Evolutionary conservation across 441 rosid species (phyloP).

Genomic region (Adansonia rubrostipa): DNA sequence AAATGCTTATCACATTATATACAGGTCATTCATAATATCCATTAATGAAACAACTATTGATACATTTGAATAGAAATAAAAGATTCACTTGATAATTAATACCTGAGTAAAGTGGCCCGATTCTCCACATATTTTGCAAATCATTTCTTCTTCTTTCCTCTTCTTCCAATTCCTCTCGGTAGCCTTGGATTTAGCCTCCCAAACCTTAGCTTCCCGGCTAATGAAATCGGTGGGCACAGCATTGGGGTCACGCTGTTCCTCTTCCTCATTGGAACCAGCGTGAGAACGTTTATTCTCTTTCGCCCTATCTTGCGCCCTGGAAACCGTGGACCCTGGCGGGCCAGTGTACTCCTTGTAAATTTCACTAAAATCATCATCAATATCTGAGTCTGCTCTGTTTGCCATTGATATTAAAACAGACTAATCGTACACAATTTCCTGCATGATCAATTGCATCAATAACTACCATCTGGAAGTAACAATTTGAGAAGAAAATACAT

Average conservation of each 20-base stretch:
- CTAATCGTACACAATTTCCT: conserved; percentile 31
- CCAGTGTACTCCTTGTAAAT: conserved; percentile 97
- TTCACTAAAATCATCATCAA: conserved; percentile 91
- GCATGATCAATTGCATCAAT: conserved; percentile 23
- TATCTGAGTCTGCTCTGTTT: conserved; percentile 71
- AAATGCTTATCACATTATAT: not conserved
- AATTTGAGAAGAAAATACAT: not conserved
- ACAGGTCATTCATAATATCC: not conserved
- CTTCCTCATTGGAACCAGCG: conserved; percentile 73
- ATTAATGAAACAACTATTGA: not conserved
- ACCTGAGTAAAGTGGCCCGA: conserved; percentile 99
- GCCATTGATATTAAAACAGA: conserved; percentile 53
- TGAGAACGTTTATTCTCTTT: conserved; percentile 58
- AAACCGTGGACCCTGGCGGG: conserved; percentile 50
- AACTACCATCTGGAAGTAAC: not conserved
- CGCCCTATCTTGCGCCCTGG: conserved; percentile 49
- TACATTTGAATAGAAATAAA: conserved; percentile 1
- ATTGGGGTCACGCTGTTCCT: conserved; percentile 77
- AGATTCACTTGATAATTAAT: not conserved
- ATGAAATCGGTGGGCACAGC: conserved; percentile 98
- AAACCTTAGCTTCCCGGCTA: conserved; percentile 95
- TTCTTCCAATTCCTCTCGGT: conserved; percentile 99
- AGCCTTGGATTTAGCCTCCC: conserved; percentile 99
- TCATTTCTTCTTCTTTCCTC: conserved; percentile 97
- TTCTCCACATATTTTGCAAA: conserved; percentile 94